Evolutionary conservation across 371 early-diverging fungal species (phyloP), one percentile per base, ranked within the genome.

Genomic region (Zopfochytrium polystomum): DNA sequence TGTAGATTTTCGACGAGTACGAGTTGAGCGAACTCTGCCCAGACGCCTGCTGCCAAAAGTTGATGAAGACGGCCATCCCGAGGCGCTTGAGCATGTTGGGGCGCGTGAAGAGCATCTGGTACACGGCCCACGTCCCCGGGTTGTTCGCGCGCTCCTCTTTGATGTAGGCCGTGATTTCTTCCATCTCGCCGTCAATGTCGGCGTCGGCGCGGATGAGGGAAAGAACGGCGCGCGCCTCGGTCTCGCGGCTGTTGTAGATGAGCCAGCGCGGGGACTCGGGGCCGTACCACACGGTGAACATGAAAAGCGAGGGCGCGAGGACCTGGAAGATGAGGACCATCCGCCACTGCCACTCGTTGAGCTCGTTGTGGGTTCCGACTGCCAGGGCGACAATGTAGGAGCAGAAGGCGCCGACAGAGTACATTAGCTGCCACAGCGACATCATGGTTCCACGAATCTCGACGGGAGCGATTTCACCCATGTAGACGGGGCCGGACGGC

Each of bases 1-100:
- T 48, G 49, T 48, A 48, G 22, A 48, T 48, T 26, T 48, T n/a
- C 13, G n/a, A n/a, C n/a, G n/a, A n/a, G n/a, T n/a, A n/a, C n/a
- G n/a, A n/a, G n/a, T n/a, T n/a, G n/a, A n/a, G 42, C 42, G 42
- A 42, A 42, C n/a, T 42, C 42, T 42, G 42, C n/a, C 42, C 42
- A 13, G 42, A 13, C 42, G 42, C 13, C 42, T 42, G 42, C 42
- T 42, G 42, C 13, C 42, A 13, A 42, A 42, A 42, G 42, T 42
- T 42, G 42, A 42, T 42, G 42, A 42, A n/a, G 13, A 42, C n/a
- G 9, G 22, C 49, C 49, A 48, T 48, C 22, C n/a, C n/a, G 9
- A 48, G 13, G 22, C 49, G 49, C 22, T 48, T 48, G 13, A 26
- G 22, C 13, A 48, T 13, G 9, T 48, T 48, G 22, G 22, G 25